Evolutionary conservation across 2,329 filamentous ascomycete genomes (phyloP), one percentile per base, ranked within the genome.

Genomic region (Alternaria sp.): DNA sequence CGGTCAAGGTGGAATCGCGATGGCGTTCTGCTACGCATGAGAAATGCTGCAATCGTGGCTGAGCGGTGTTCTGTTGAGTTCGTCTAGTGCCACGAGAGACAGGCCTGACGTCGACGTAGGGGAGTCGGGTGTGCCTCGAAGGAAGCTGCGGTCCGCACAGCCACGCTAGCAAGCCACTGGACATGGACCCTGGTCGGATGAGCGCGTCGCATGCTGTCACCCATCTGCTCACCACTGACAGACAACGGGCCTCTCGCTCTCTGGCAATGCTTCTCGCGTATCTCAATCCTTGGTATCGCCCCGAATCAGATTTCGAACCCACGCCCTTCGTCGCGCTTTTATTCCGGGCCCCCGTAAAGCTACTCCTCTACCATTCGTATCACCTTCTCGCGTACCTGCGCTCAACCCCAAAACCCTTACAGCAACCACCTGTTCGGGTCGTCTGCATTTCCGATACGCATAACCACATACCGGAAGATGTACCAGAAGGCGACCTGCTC

Each of bases 401-500:
- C 28, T 89, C 91, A 2, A 78, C 83, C 11, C 87, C 91, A 1
- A 81, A 77, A 16, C 86, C 89, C 7, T 84, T 87, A 56, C 82
- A 81, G 56, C 82, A 81, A 57, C 82, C 81, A 1, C 80, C 86
- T 7, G 87, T 97, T 73, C 88, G 89, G 61, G 85, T 97, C 26
- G 91, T 97, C 64, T 96, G 92, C 79, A 88, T 97, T 65, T 94
- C 93, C 9, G 94, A 97, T 80, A 97, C 94, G 0, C 94, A 97
- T 80, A 88, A 87, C 61, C 83, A 85, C 42, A 83, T 84, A 9
- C 81, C 87, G 7, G 69, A 78, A 18, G 69, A 83, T n/a, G 83
- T 96, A 1, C 93, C 93, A 0, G 79, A 85, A 9, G 94, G 93
- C 57, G 93, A 97, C 76, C 83, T 97, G 22, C 86, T 98, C 49